These are phyloP conservation scores for Pseudogymnoascus sp. DNA, from an alignment of 2,329 filamentous ascomycete species.

Conservation along the genomic window DNA sequence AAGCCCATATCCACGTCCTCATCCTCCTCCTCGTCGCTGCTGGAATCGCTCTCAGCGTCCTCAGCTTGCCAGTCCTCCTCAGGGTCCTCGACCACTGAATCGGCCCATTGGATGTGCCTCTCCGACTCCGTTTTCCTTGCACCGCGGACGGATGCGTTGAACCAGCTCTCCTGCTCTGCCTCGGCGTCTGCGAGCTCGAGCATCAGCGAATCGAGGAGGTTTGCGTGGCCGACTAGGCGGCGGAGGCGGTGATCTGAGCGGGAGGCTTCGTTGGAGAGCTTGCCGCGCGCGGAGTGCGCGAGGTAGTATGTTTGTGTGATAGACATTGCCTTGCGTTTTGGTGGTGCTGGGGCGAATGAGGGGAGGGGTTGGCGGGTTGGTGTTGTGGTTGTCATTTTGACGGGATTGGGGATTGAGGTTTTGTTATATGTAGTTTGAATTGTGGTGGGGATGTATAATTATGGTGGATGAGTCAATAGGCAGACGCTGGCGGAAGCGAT, in stretches of 20 bases:
- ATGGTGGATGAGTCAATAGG: conserved; percentile 6
- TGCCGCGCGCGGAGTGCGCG: conserved; percentile 89
- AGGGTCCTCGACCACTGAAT: conserved; percentile 63
- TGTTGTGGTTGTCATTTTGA: conserved; percentile 18
- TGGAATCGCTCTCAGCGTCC: conserved; percentile 50
- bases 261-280: conserved; percentile 89
- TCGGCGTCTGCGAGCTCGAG: conserved; percentile 85
- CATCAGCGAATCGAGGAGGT: conserved; percentile 95
- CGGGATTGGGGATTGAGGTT: background rate
- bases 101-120: conserved; percentile 80
- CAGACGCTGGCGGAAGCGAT: background rate
- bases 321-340: conserved; percentile 78
- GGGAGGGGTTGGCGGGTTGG: conserved; percentile 31
- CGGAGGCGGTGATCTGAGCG: conserved; percentile 90
- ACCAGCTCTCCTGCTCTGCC: conserved; percentile 92
- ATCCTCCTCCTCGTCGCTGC: conserved; percentile 44
- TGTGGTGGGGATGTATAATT: background rate
- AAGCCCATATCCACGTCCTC: conserved; percentile 50
- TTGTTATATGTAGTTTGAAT: background rate
- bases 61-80: conserved; percentile 64
- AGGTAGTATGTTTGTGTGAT: conserved; percentile 98
- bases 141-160: conserved; percentile 87
- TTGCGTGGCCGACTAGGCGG: conserved; percentile 93
- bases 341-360: conserved; percentile 31
- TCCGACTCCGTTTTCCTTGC: conserved; percentile 47